These are phyloP conservation scores for Boletus edulis DNA, from an alignment of 768 basidiomycete genomes.

Conservation along the genomic window DNA sequence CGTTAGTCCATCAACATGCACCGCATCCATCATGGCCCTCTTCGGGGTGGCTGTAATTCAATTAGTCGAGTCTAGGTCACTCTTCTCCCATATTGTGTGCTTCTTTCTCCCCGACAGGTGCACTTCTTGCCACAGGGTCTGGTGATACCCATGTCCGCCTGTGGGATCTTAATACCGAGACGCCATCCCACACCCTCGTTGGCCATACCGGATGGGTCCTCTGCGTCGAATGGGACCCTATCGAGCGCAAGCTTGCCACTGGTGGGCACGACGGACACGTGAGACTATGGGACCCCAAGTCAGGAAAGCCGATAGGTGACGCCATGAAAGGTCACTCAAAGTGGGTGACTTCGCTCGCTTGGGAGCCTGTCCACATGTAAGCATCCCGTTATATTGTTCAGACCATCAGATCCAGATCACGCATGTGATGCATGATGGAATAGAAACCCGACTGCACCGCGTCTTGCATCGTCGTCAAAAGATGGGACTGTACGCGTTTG, in stretches of 20 bases:
- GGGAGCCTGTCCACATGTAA: constrained; percentile 95
- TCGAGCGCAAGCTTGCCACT: constrained; percentile 87
- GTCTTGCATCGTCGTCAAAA: constrained; percentile 93
- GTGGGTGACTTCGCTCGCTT: constrained; percentile 93
- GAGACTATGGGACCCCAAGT: constrained; percentile 91
- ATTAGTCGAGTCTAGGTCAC: constrained; percentile 56
- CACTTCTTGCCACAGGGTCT: constrained; percentile 88
- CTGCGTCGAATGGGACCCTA: constrained; percentile 95
- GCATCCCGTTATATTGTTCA: constrained; percentile 23
- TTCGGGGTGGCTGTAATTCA: constrained; percentile 4
- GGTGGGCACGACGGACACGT: constrained; percentile 95
- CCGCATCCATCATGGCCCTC: background rate
- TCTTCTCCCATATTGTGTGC: constrained; percentile 92
- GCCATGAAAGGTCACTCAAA: constrained; percentile 92
- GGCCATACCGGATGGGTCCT: constrained; percentile 97
- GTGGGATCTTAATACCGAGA: constrained; percentile 94
- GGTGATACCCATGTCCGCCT: constrained; percentile 91
- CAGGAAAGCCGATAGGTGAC: constrained; percentile 85
- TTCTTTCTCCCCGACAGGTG: constrained; percentile 92
- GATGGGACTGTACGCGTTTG: constrained; percentile 96
- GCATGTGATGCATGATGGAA: constrained; percentile 1
- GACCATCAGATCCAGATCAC: constrained; percentile 2
- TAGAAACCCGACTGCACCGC: constrained; percentile 76
- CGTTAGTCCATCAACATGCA: constrained; percentile 18
- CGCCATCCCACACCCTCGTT: constrained; percentile 78